Evolutionary conservation across 306 rosid genomes (phyloP).

Genomic region (Corylus avellana): DNA sequence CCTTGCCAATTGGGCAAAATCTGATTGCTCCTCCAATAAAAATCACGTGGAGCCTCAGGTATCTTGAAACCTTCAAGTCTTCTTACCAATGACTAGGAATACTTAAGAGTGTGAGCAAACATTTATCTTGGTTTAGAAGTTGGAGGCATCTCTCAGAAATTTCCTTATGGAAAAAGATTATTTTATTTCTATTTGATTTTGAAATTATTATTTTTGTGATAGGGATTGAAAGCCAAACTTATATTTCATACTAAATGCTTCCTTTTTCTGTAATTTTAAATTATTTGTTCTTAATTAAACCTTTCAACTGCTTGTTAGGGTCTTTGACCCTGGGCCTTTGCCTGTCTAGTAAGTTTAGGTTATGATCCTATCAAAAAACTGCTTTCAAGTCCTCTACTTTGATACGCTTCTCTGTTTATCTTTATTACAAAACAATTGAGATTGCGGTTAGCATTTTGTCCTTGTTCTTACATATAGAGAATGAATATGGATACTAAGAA

Average conservation of each 20-base stretch:
- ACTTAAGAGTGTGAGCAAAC: neutral
- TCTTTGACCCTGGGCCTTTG: conserved; percentile 10
- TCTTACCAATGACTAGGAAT: too few relatives aligned
- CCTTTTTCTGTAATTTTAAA: neutral
- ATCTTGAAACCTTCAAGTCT: too few relatives aligned
- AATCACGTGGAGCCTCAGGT: too few relatives aligned
- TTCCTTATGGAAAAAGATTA: neutral
- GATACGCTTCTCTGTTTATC: conserved; percentile 17
- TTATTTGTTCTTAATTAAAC: neutral
- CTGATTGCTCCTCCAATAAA: too few relatives aligned
- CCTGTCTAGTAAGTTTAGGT: neutral
- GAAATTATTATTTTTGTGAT: neutral
- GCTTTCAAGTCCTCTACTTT: conserved; percentile 12
- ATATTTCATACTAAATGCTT: neutral
- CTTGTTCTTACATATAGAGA: conserved; percentile 71
- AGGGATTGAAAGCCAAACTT: neutral
- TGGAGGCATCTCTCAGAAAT: neutral
- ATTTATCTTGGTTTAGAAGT: neutral
- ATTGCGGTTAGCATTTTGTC: conserved; percentile 12
- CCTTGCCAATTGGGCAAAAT: too few relatives aligned
- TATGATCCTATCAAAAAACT: conserved; percentile 7
- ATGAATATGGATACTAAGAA: conserved; percentile 91
- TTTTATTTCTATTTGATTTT: neutral
- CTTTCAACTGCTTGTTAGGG: conserved; percentile 11
- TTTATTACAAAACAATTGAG: conserved; percentile 15